These are phyloP conservation scores for Phytophthora cactorum DNA, from an alignment of 352 stramenopile genomes.

Conservation along the genomic window DNA sequence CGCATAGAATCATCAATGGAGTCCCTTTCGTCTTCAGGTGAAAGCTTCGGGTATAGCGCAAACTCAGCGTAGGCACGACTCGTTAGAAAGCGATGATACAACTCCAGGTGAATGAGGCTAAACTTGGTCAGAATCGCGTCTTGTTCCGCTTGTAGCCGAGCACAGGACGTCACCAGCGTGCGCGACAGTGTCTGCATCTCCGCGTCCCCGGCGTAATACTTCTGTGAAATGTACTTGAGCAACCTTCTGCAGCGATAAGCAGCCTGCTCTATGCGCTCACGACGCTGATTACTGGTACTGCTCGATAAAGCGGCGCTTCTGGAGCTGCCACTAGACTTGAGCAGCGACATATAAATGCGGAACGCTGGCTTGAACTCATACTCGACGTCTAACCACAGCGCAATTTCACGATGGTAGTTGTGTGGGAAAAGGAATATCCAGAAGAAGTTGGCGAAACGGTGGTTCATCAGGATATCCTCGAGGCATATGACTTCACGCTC, in stretches of 20 bases:
- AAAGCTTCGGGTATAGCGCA: constrained; percentile 72
- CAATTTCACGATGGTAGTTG: constrained; percentile 89
- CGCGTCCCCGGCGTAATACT: constrained; percentile 81
- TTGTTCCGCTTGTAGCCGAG: constrained; percentile 77
- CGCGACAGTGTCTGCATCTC: constrained; percentile 78
- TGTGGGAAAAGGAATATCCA: constrained; percentile 91
- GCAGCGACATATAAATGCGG: constrained; percentile 65
- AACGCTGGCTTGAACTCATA: constrained; percentile 90
- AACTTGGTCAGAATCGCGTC: constrained; percentile 87
- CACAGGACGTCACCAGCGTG: constrained; percentile 70
- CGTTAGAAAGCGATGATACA: constrained; percentile 87
- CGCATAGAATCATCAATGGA: constrained; percentile 76
- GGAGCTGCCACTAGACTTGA: constrained; percentile 54
- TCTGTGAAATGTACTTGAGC: constrained; percentile 86
- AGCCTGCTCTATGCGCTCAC: constrained; percentile 67
- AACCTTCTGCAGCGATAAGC: constrained; percentile 70
- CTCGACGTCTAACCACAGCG: constrained; percentile 85
- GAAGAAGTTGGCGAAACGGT: constrained; percentile 89
- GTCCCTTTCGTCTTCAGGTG: constrained; percentile 57
- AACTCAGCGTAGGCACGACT: constrained; percentile 88
- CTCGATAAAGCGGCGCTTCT: constrained; percentile 14
- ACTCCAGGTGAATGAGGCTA: constrained; percentile 83
- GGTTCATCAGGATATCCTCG: constrained; percentile 89
- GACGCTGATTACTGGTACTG: constrained; percentile 39
- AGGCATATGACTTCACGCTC: constrained; percentile 83